Base-by-base conservation (phyloP, 2,329 filamentous ascomycete genomes). In the Cercospora zeina region DNA sequence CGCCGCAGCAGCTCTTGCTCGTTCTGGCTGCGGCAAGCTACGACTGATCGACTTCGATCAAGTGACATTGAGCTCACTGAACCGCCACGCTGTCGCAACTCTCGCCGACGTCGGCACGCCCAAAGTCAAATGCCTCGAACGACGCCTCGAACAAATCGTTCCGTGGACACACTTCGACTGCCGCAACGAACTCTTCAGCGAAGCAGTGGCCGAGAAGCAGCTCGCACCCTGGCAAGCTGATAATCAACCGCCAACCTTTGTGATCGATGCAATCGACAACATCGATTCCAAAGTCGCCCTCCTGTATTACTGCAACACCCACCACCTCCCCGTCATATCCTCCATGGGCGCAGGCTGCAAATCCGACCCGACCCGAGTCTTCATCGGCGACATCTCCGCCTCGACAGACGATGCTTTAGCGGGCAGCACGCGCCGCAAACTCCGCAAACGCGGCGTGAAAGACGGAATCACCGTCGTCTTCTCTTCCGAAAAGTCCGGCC, bases 211-310 rank as follows among this genome's bases (percentile, higher is more conserved):
- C 0, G 83, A 84, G 6, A 74, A 78, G 10, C 79, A 97, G 65
- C 79, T 99, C 45, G 85, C 79, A 0, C 80, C 85, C 0, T 92
- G 91, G 87, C 77, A 42, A 42, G 16, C 80, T 21, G 79, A 78
- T 45, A 80, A 77, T 4, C 84, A 83, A 72, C 82, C 82, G 70
- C 92, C 93, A 1, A 89, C 93, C 70, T 99, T 88, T 72, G 87
- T 99, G n/a, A 86, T 99, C 36, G 95, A 99, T 77, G 96, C 93
- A 21, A 99, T 99, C 68, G 95, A 99, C 77, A 97, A 99, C 73
- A 97, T 99, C 65, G 91, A 96, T 56, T 96, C 91, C 58, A 99
- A 99, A 79, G 93, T 99, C 2, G 89, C 88, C 16, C 80, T 99
- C 59, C 81, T 99, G 42, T 87, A 91, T 71, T 96, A 96, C 78